Evolutionary conservation across 805 yeast genomes (phyloP), one percentile per base, ranked within the genome.

Genomic region (Kazachstania taianensis): DNA sequence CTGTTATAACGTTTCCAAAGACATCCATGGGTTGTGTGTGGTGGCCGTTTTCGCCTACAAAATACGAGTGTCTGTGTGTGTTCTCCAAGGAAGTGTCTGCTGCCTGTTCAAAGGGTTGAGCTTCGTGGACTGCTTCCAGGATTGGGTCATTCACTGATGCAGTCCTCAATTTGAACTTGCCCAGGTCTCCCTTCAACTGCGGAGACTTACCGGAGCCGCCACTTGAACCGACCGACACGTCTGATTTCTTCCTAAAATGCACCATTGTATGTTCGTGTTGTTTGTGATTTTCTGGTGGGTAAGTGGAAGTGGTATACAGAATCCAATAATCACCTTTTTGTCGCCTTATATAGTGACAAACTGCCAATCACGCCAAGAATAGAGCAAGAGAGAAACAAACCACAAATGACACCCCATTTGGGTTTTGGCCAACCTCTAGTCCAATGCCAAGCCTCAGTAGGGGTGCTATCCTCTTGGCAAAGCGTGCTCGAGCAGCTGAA

Each of bases 71-170:
- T 46, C 55, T 54, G 50, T 49, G 50, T 37, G 45, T 49, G 39
- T 39, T 61, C 43, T 53, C 59, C 20, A 49, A 45, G 34, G 47
- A 48, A 7, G 54, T 44, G 37, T 58, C 62, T 22, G 60, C 64
- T 26, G 67, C 64, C 53, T 72, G 73, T 61, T 89, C 94, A 57
- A 84, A 89, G 4, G 98, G 98, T 65, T 89, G 97, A 9, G 81
- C 89, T 59, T 89, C 97, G 54, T 81, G 86, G 31, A 92, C 94
- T 2, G 97, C 97, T 24, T 79, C 71, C 43, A 89, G 65, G 37
- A 89, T 78, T n/a, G 96, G 96, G 61, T 86, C 96, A 46, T 80
- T 84, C 20, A 79, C 75, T 36, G 78, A 72, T 24, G 75, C 76
- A 1, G 84, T 69, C 47, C 81, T 70, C 50, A 73, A 65, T 51